Percentiles rank a stretch among this genome's conserved stretches.
These are phyloP conservation scores for Arabis hirsuta DNA, from an alignment of 345 rosid genomes.

Conservation along the genomic window DNA sequence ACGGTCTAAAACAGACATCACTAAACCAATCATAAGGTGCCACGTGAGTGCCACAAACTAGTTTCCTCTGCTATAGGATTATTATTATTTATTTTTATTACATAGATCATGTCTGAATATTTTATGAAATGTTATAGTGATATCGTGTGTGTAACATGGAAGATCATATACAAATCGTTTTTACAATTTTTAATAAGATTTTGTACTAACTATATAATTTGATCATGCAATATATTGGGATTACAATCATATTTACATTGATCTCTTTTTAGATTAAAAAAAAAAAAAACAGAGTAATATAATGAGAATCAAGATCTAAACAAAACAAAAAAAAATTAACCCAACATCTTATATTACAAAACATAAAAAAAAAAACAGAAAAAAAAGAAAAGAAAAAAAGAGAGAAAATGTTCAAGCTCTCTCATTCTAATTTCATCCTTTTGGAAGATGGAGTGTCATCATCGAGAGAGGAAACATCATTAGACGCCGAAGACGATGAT, in stretches of 20 bases:
- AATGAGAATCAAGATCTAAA: slow-evolving; percentile 3
- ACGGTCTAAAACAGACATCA: slow-evolving; percentile 13
- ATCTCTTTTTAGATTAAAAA: not conserved
- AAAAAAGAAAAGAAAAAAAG: not conserved
- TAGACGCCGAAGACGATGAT: slow-evolving; percentile 14
- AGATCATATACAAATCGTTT: not conserved
- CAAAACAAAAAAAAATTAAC: not conserved
- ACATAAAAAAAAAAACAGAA: not conserved
- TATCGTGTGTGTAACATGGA: slow-evolving; percentile 22
- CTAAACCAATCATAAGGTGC: slow-evolving; percentile 14
- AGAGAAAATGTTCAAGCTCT: not conserved
- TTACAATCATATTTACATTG: not conserved
- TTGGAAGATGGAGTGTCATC: slow-evolving; percentile 32
- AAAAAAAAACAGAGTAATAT: not conserved
- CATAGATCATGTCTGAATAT: not conserved
- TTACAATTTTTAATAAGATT: not conserved
- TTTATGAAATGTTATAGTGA: not conserved
- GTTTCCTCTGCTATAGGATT: slow-evolving; percentile 1
- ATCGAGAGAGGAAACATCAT: slow-evolving; percentile 15
- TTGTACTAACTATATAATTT: not conserved
- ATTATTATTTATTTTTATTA: not conserved
- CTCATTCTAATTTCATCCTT: slow-evolving; percentile 19
- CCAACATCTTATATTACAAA: not conserved
- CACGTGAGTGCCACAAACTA: slow-evolving; percentile 18
- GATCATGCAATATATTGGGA: not conserved